Evolutionary conservation across 345 rosid species (phyloP).

Genomic region (Linum trigynum): DNA sequence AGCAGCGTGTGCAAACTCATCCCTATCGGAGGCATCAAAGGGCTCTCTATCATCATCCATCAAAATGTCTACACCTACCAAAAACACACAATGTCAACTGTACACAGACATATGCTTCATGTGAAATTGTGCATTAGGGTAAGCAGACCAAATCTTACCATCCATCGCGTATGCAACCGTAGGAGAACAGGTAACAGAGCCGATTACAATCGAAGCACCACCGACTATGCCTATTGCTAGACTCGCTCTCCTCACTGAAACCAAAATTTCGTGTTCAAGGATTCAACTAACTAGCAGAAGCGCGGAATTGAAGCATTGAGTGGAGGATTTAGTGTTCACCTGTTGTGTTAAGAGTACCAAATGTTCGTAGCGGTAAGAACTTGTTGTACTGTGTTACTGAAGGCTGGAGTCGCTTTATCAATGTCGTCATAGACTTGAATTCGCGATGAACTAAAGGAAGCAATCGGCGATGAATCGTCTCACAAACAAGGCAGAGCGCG

Average conservation of each 20-base stretch:
- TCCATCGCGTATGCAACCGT: constrained; percentile 26
- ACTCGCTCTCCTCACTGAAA: constrained; percentile 22
- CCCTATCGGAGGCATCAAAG: constrained; percentile 14
- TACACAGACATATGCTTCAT: neutral
- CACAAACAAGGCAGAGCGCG: neutral
- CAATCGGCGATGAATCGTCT: neutral
- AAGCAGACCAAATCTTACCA: constrained; percentile 16
- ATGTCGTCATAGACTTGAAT: constrained; percentile 19
- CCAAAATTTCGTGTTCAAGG: neutral
- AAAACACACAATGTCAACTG: constrained; percentile 7
- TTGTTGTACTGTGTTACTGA: neutral
- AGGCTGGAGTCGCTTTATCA: constrained; percentile 17
- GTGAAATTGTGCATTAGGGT: neutral
- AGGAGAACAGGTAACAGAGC: constrained; percentile 16
- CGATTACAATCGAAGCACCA: constrained; percentile 22
- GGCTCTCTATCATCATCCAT: constrained; percentile 17
- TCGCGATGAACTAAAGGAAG: constrained; percentile 12
- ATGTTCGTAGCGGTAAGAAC: neutral
- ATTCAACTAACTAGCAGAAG: neutral
- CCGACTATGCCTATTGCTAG: constrained; percentile 14
- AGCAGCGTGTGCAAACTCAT: constrained; percentile 18
- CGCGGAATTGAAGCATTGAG: neutral
- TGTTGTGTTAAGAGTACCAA: constrained; percentile 9
- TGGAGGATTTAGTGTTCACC: constrained; percentile 8
- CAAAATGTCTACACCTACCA: constrained; percentile 27